Conservation (phyloP, 441 rosid species). For the Euphorbia celastroides region DNA sequence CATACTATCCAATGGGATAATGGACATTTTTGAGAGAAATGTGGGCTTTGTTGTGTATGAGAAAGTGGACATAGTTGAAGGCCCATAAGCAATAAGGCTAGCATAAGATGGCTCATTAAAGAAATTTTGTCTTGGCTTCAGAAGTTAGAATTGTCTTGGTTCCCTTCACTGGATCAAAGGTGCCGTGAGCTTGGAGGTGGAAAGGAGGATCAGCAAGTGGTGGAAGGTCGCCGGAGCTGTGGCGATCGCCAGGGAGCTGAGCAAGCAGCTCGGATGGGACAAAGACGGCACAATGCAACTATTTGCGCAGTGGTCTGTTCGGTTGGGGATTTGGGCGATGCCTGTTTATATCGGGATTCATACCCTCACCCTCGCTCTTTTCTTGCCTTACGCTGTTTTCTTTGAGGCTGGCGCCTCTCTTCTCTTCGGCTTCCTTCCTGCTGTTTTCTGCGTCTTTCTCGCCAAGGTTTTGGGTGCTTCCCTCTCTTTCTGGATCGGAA, state of each 20-base stretch:
- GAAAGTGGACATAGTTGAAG: not conserved
- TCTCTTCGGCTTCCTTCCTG: conserved; percentile 77
- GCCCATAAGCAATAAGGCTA: not conserved
- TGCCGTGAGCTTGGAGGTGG: not conserved
- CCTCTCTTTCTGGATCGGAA: conserved; percentile 89
- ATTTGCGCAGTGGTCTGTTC: conserved; percentile 50
- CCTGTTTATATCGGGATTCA: conserved; percentile 72
- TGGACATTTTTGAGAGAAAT: not conserved
- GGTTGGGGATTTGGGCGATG: conserved; percentile 80
- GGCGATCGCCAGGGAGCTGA: conserved; percentile 34
- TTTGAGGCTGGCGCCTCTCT: conserved; percentile 83
- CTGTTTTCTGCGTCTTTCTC: conserved; percentile 65
- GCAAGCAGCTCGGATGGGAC: conserved; percentile 47
- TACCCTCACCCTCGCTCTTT: conserved; percentile 63
- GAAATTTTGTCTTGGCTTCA: too few relatives aligned
- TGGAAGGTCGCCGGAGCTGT: conserved; percentile 35
- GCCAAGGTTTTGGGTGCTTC: conserved; percentile 87
- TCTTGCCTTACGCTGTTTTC: conserved; percentile 84
- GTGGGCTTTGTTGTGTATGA: not conserved
- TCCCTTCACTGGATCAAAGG: not conserved
- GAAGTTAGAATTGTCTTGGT: too few relatives aligned
- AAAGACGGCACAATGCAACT: conserved; percentile 44
- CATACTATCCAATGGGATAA: too few relatives aligned
- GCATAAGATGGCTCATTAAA: too few relatives aligned
- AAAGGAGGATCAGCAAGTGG: conserved; percentile 44